Base-by-base conservation (phyloP, 2,329 filamentous ascomycete genomes). In the Stachybotrys echinatus region DNA sequence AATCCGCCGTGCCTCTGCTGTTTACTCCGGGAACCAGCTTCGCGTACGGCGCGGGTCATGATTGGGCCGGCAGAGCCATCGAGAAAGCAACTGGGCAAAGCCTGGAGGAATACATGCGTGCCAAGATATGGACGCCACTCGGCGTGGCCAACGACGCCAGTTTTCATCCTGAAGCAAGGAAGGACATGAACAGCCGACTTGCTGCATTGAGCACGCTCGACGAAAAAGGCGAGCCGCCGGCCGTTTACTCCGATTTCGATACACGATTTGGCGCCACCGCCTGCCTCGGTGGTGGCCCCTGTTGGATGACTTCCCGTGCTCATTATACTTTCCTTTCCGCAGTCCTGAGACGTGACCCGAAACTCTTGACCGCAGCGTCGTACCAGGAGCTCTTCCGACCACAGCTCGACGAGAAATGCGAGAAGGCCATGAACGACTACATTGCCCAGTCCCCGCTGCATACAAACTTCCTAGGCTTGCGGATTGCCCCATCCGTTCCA, bases 341-440 rank as follows among this genome's bases (percentile, higher is more conserved):
- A 19, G 20, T 50, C 8, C 14, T 40, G 21, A 21, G 34, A 5
- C 48, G 48, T 5, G 48, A 50, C 22, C 17, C 43, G 14, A 37
- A 18, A 23, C 27, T 50, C 8, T 23, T 50, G 8, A 47, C 14
- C 17, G 14, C 42, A 6, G 18, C 12, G 12, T 50, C 43, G 10
- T 50, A 46, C 34, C 10, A 42, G 21, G 48, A 50, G 42, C 48
- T 50, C 34, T 50, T 50, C 48, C 23, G 42, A 10, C 48, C 48
- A 39, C 43, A 50, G 42, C 48, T 50, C 18, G 48, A 45, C 27
- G 43, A 50, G 48, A 18, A n/a, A n/a, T 44, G 20, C n/a, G 46
- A 48, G 37, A 23, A 48, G 22, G 46, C 37, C 8, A 20, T 48
- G n/a, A 48, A 48, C 34, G 37, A 48, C n/a, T 48, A 42, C 38